A percentile compares a stretch with the other conserved stretches of the same genome.
Evolutionary conservation across 768 basidiomycete species (phyloP).

Genomic region (Pleurotus giganteus): DNA sequence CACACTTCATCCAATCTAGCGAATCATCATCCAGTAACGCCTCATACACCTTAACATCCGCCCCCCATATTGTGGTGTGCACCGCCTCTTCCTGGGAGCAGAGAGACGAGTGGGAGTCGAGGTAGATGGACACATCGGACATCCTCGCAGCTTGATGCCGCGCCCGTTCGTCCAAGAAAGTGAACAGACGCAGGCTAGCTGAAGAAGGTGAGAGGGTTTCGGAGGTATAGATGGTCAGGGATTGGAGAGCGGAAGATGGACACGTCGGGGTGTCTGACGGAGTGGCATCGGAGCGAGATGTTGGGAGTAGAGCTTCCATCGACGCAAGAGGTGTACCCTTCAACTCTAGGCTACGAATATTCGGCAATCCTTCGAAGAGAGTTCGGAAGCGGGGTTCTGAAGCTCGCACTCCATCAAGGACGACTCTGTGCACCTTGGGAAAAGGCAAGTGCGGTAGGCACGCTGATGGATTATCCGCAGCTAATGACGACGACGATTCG

Average conservation of each 20-base stretch:
- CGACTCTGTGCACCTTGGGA: slow-evolving; percentile 33
- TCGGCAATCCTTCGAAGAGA: slow-evolving; percentile 28
- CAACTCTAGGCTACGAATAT: slow-evolving; percentile 31
- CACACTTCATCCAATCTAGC: background rate
- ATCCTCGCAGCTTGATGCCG: slow-evolving; percentile 21
- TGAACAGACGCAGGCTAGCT: slow-evolving; percentile 21
- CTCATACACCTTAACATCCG: slow-evolving; percentile 10
- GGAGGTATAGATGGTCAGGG: slow-evolving; percentile 26
- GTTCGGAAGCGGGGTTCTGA: slow-evolving; percentile 27
- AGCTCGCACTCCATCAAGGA: slow-evolving; percentile 35
- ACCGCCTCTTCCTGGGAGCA: slow-evolving; percentile 17
- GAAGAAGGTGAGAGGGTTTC: slow-evolving; percentile 15
- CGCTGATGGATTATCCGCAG: background rate
- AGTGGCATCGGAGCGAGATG: background rate
- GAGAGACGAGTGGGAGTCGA: slow-evolving; percentile 26
- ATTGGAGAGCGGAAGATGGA: slow-evolving; percentile 32
- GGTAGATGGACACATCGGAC: slow-evolving; percentile 30
- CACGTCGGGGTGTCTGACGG: slow-evolving; percentile 14
- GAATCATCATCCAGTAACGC: slow-evolving; percentile 7
- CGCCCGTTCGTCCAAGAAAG: slow-evolving; percentile 23
- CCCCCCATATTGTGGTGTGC: slow-evolving; percentile 14
- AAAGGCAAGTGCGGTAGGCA: slow-evolving; percentile 25
- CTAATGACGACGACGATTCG: slow-evolving; percentile 7
- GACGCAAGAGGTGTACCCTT: slow-evolving; percentile 32
- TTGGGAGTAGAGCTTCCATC: slow-evolving; percentile 29